Evolutionary conservation across 805 yeast genomes (phyloP), one percentile per base, ranked within the genome.

Genomic region (Wickerhamomyces queroliae): DNA sequence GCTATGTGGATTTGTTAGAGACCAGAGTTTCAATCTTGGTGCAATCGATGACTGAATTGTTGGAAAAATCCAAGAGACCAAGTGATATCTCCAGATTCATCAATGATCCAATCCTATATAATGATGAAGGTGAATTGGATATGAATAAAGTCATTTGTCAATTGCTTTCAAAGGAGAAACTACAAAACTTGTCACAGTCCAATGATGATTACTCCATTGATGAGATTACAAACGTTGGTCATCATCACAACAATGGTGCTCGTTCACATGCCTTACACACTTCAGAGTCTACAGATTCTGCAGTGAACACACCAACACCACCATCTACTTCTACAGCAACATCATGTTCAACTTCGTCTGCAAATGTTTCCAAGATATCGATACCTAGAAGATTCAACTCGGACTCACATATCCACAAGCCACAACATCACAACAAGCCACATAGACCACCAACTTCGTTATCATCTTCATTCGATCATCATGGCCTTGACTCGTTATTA

Each of bases 1-100:
- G 73, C 0, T 73, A 73, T 43, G 72, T 72, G 2, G 77, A 72
- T 43, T 48, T 73, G 33, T 53, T 73, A 27, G 78, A 73, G 47
- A 71, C 77, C 12, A 58, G 77, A 36, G 60, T 71, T 24, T 72
- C 72, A 17, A 62, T 73, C n/a, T 52, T 72, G 28, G 68, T 74
- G 18, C 69, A 67, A 42, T 53, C 69, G 4, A 52, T 73, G 29
- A 53, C 49, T n/a, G 49, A 45, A 12, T 30, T 59, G 20, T 33
- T 59, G 26, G 43, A 46, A 6, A 51, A 51, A 35, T 45, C 53
- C 8, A 41, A 40, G 13, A 39, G 32, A 11, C 33, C 41, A 7
- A 35, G 28, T 4, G 45, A 45, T 15, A 35, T 54, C 1, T 20
- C 43, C 16, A 13, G 35, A 7, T 54, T 54, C 37, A 47, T 52